A percentile compares a stretch with the other conserved stretches of the same genome.
phyloP scores from a whole-genome alignment of 306 rosid genomes.

The Luffa aegyptiaca region DNA sequence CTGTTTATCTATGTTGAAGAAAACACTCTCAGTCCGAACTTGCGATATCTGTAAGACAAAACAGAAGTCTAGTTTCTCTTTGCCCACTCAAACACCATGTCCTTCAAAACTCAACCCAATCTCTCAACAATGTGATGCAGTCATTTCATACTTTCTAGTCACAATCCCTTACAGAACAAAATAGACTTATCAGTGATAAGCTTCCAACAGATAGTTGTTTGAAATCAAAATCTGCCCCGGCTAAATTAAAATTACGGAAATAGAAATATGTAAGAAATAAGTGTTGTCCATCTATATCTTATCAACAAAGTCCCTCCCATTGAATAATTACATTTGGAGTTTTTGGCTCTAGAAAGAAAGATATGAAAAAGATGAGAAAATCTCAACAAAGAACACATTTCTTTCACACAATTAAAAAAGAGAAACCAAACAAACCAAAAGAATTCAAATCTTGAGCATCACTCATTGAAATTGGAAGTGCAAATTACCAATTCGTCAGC shows the following conservation, averaged over 20 bases:
- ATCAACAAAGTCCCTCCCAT: not conserved
- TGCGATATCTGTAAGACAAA: not conserved
- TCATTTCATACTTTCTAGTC: not conserved
- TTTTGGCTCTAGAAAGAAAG: not conserved
- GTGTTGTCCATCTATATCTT: not conserved
- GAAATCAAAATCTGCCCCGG: not conserved
- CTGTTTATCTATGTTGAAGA: not conserved
- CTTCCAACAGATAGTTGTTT: not conserved
- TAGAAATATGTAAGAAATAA: not conserved
- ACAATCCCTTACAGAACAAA: not conserved
- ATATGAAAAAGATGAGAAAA: not conserved
- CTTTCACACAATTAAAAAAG: not conserved
- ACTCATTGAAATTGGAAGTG: not conserved
- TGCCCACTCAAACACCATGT: not conserved
- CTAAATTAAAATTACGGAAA: not conserved
- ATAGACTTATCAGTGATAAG: not conserved
- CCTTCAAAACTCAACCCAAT: not conserved
- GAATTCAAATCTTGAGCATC: slow-evolving; percentile 2
- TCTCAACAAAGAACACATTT: not conserved
- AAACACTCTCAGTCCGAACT: not conserved
- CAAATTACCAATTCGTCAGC: not conserved
- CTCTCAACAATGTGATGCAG: not conserved
- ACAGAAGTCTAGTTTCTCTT: not conserved
- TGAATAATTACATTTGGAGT: not conserved
- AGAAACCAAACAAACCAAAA: not conserved